Conservation (phyloP, 177 flowering plant genomes). For the Vitis hybrid region DNA sequence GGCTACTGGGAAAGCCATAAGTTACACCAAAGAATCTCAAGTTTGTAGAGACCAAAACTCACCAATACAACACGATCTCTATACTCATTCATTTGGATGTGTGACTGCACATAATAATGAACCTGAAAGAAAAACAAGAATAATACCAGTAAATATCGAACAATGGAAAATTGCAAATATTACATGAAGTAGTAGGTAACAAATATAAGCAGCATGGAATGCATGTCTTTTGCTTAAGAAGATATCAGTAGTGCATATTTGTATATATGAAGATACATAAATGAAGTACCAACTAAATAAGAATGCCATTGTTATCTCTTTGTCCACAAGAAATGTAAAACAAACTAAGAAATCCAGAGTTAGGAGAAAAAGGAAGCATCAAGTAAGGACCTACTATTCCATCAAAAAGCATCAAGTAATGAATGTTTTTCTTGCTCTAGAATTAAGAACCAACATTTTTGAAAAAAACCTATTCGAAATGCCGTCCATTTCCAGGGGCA, state of each 20-base stretch:
- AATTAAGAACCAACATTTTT: too few species aligned
- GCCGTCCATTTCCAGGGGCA: neutral
- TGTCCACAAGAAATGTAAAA: too few species aligned
- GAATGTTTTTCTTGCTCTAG: too few species aligned
- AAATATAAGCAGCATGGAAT: neutral
- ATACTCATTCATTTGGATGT: conserved; percentile 97
- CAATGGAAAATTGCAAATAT: neutral
- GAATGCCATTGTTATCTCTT: neutral
- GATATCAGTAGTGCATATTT: neutral
- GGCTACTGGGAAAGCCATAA: neutral
- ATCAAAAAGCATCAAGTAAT: too few species aligned
- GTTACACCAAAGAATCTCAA: neutral
- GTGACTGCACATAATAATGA: conserved; percentile 88
- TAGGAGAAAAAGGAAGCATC: neutral
- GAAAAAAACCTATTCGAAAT: too few species aligned
- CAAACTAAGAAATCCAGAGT: too few species aligned
- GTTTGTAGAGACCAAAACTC: conserved; percentile 22
- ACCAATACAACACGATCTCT: conserved; percentile 93
- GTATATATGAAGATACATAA: neutral
- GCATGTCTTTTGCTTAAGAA: neutral
- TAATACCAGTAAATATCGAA: neutral
- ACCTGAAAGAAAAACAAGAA: conserved; percentile 41
- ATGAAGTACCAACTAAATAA: neutral
- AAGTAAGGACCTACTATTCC: neutral
- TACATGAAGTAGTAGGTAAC: neutral